phyloP scores from a whole-genome alignment of 176 grass and related monocot genomes.

The Oryza brachyantha region DNA sequence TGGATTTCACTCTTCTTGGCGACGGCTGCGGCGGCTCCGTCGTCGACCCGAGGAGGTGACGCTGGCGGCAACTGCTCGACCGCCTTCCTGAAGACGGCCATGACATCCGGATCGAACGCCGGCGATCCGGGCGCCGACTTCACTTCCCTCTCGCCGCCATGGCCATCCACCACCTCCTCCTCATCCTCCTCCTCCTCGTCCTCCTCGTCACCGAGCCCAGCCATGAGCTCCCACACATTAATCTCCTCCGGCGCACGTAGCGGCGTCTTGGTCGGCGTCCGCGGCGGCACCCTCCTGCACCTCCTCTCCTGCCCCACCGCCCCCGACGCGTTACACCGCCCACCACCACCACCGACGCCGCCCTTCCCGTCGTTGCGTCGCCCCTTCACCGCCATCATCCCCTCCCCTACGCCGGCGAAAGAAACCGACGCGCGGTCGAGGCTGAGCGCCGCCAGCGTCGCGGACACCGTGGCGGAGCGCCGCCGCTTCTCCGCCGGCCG shows the following conservation, averaged over 20 bases:
- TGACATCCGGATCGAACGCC: conserved; percentile 46
- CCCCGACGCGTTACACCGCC: background rate
- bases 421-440: conserved; percentile 46
- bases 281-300: conserved; percentile 35
- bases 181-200: background rate
- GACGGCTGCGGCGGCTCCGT: background rate
- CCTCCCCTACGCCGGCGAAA: background rate
- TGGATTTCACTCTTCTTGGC: conserved; percentile 30
- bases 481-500: conserved; percentile 22
- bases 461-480: conserved; percentile 52
- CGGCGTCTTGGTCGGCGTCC: conserved; percentile 81
- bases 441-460: conserved; percentile 50
- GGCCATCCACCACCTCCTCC: background rate
- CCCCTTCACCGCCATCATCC: conserved; percentile 39
- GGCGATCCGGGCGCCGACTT: conserved; percentile 24
- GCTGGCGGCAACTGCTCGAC: conserved; percentile 27
- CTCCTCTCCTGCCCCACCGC: conserved; percentile 28
- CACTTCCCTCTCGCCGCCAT: background rate
- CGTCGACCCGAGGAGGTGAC: background rate
- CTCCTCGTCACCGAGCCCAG: conserved; percentile 53
- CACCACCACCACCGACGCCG: background rate
- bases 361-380: conserved; percentile 12
- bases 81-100: conserved; percentile 47
- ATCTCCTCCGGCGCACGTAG: conserved; percentile 69
- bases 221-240: conserved; percentile 97